A percentile compares a stretch with the other conserved stretches of the same genome.
Evolutionary conservation across 148 eudicot genomes (phyloP).

Genomic region (Rheum nobile): DNA sequence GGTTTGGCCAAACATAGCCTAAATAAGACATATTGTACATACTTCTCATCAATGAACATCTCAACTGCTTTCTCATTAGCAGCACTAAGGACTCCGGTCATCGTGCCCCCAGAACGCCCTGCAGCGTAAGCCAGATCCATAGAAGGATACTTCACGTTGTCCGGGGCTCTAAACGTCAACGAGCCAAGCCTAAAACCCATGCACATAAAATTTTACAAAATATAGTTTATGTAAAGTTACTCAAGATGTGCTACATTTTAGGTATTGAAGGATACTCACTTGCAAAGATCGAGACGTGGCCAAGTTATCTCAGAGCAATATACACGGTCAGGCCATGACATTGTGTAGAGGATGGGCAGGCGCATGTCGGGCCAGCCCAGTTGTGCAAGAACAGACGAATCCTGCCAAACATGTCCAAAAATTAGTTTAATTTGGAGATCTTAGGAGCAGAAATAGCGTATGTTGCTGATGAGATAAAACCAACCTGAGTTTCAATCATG

Average conservation of each 20-base stretch:
- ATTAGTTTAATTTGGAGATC: not conserved
- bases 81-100: slow-evolving; percentile 96
- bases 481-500: slow-evolving; percentile 96
- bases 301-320: slow-evolving; percentile 93
- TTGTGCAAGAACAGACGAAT: slow-evolving; percentile 93
- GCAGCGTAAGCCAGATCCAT: slow-evolving; percentile 94
- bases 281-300: slow-evolving; percentile 99
- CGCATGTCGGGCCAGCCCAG: slow-evolving; percentile 99
- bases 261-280: slow-evolving; percentile 25
- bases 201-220: not conserved
- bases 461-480: slow-evolving; percentile 2
- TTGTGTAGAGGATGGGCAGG: slow-evolving; percentile 83
- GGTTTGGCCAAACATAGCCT: no score
- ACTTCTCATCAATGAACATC: slow-evolving; percentile 87
- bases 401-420: slow-evolving; percentile 27
- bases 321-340: slow-evolving; percentile 96
- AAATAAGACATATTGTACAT: slow-evolving; percentile 12
- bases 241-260: not conserved
- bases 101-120: slow-evolving; percentile 95
- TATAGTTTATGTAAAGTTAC: not conserved
- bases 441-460: not conserved
- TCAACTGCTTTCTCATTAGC: slow-evolving; percentile 98
- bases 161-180: slow-evolving; percentile 82
- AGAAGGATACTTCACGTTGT: slow-evolving; percentile 90
- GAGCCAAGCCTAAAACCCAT: slow-evolving; percentile 64